Percentiles rank a stretch among this genome's conserved stretches.
phyloP scores from a whole-genome alignment of 306 rosid species.

The Hippophae rhamnoides region DNA sequence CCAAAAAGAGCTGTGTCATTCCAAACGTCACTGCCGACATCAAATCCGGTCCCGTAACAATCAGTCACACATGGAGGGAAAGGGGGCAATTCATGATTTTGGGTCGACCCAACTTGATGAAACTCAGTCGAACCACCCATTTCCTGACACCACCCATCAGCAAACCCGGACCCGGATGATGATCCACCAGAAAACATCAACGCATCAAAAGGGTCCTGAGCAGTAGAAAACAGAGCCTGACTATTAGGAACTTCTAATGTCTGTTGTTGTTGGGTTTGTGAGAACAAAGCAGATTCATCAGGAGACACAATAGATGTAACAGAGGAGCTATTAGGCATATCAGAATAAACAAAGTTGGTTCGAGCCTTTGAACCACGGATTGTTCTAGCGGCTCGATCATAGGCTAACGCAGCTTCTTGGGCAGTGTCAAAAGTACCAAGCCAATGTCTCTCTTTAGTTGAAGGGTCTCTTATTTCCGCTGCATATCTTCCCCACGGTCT shows the following conservation, averaged over 20 bases:
- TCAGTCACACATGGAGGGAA: conserved; percentile 32
- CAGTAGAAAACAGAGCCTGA: conserved; percentile 9
- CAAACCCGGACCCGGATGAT: neutral
- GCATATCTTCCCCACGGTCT: conserved; percentile 22
- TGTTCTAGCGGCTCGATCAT: conserved; percentile 17
- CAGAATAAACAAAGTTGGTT: conserved; percentile 18
- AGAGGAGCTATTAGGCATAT: conserved; percentile 16
- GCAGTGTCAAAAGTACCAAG: conserved; percentile 15
- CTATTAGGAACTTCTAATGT: neutral
- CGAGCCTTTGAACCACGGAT: conserved; percentile 19
- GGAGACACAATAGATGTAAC: conserved; percentile 17
- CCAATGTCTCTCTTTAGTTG: conserved; percentile 18
- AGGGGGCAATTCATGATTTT: conserved; percentile 27
- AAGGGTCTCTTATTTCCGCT: conserved; percentile 21
- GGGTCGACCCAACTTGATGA: neutral
- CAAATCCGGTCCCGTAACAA: conserved; percentile 7
- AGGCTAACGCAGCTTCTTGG: conserved; percentile 17
- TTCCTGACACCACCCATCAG: too few species aligned
- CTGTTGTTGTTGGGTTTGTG: conserved; percentile 1
- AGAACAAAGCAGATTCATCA: neutral
- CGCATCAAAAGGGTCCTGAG: conserved; percentile 30
- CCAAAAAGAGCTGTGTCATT: conserved; percentile 3
- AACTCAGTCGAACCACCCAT: conserved; percentile 3
- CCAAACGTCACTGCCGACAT: conserved; percentile 5
- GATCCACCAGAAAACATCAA: conserved; percentile 16